These are phyloP conservation scores for Pestalotiopsis fici DNA, from an alignment of 2,329 filamentous ascomycete species.

Conservation along the genomic window DNA sequence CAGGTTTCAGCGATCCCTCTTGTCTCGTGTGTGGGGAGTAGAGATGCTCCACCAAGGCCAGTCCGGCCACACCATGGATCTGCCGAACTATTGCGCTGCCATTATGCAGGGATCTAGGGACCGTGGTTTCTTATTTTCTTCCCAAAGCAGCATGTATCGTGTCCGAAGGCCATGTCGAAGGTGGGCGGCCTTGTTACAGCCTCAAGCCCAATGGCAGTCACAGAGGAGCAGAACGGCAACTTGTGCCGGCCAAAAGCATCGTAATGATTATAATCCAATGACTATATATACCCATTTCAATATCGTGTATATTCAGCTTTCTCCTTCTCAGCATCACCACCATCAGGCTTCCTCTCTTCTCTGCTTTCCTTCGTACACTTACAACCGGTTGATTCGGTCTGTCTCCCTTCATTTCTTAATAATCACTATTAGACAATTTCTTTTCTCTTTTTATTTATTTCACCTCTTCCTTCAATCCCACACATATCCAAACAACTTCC, in stretches of 20 bases:
- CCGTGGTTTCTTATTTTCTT: background rate
- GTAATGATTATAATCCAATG: background rate
- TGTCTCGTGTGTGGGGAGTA: background rate
- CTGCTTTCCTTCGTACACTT: background rate
- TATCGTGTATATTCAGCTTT: background rate
- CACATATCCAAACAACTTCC: background rate
- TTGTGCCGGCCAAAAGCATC: background rate
- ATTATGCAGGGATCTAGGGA: background rate
- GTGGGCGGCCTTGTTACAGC: background rate
- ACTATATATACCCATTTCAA: conserved; percentile 8
- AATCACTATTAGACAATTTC: conserved; percentile 7
- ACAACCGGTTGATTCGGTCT: conserved; percentile 14
- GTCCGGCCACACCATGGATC: background rate
- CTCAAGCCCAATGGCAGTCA: background rate
- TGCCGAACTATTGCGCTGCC: background rate
- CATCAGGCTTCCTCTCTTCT: conserved; percentile 8
- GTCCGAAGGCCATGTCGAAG: background rate
- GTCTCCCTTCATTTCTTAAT: conserved; percentile 10
- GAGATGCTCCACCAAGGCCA: background rate
- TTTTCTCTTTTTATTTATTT: background rate
- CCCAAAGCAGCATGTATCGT: background rate
- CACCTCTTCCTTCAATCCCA: conserved; percentile 1
- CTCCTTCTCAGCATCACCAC: conserved; percentile 5
- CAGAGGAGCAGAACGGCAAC: background rate
- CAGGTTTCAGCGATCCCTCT: conserved; percentile 3